A percentile compares a stretch with the other conserved stretches of the same genome.
Evolutionary conservation across 2,329 filamentous ascomycete species (phyloP).

Genomic region (Fusarium austroafricanum): DNA sequence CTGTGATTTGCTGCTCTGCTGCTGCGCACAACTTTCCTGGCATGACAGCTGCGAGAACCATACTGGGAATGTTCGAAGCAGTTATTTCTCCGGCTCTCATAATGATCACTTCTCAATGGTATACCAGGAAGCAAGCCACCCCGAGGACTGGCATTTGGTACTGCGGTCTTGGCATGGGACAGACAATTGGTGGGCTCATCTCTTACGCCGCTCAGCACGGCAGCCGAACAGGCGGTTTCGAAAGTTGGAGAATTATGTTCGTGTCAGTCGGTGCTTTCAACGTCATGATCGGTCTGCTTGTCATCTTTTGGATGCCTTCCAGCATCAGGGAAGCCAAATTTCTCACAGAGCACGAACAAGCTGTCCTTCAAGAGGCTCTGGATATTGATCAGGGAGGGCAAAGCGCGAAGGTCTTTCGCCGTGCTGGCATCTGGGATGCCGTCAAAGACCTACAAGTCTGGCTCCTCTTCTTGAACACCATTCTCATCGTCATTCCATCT

Average conservation of each 20-base stretch:
- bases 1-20: slow-evolving; percentile 9
- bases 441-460: slow-evolving; percentile 3
- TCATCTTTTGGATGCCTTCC: slow-evolving; percentile 14
- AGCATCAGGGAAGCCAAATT: slow-evolving; percentile 9
- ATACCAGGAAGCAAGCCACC: slow-evolving; percentile 5
- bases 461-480: slow-evolving; percentile 10
- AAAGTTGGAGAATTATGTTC: slow-evolving; percentile 15
- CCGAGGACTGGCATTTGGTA: slow-evolving; percentile 20
- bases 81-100: slow-evolving; percentile 1
- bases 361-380: slow-evolving; percentile 5
- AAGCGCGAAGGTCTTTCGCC: not conserved
- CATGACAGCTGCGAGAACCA: slow-evolving; percentile 9
- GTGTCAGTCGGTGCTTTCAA: slow-evolving; percentile 6
- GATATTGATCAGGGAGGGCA: slow-evolving; percentile 6
- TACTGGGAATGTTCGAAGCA: slow-evolving; percentile 20
- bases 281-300: not conserved
- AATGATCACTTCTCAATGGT: slow-evolving; percentile 19
- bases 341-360: slow-evolving; percentile 3
- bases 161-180: slow-evolving; percentile 8
- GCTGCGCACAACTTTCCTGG: slow-evolving; percentile 6
- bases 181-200: slow-evolving; percentile 11
- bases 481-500: slow-evolving; percentile 11
- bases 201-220: slow-evolving; percentile 13
- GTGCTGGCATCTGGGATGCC: slow-evolving; percentile 11
- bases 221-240: not conserved